Evolutionary conservation across 352 stramenopile genomes (phyloP).

Genomic region (Phytophthora parvispora): DNA sequence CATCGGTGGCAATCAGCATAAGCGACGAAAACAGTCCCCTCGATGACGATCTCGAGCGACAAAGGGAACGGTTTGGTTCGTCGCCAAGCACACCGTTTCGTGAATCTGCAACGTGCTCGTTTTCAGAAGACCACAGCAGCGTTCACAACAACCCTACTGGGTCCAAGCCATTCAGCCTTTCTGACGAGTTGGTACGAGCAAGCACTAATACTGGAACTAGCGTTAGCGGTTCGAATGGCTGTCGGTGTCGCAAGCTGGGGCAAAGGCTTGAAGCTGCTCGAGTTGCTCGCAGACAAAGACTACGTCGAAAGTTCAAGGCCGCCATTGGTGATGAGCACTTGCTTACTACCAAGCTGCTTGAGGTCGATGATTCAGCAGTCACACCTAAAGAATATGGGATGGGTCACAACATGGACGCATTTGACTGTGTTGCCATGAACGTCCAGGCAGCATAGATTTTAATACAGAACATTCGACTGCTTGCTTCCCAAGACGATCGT

Average conservation of each 20-base stretch:
- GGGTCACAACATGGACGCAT: slow-evolving; percentile 37
- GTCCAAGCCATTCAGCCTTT: slow-evolving; percentile 15
- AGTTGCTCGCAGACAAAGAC: slow-evolving; percentile 21
- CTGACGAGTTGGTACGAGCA: background rate
- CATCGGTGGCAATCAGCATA: slow-evolving; percentile 5
- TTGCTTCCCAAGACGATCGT: slow-evolving; percentile 8
- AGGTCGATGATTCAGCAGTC: slow-evolving; percentile 22
- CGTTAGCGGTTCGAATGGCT: slow-evolving; percentile 15
- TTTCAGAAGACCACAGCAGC: slow-evolving; percentile 24
- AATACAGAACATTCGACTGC: background rate
- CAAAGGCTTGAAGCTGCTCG: slow-evolving; percentile 43
- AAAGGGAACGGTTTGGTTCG: slow-evolving; percentile 6
- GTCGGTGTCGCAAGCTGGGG: slow-evolving; percentile 50
- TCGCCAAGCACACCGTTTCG: background rate
- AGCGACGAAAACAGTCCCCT: background rate
- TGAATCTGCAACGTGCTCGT: slow-evolving; percentile 4
- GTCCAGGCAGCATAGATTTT: slow-evolving; percentile 12
- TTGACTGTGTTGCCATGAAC: slow-evolving; percentile 38
- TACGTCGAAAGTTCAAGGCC: slow-evolving; percentile 44
- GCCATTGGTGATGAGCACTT: slow-evolving; percentile 37
- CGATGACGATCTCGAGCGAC: slow-evolving; percentile 17
- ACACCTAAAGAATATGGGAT: slow-evolving; percentile 10
- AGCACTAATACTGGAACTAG: slow-evolving; percentile 7
- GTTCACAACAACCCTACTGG: slow-evolving; percentile 23
- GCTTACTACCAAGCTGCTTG: slow-evolving; percentile 50